These are phyloP conservation scores for Tricholoma terreum DNA, from an alignment of 768 basidiomycete genomes.

Conservation along the genomic window DNA sequence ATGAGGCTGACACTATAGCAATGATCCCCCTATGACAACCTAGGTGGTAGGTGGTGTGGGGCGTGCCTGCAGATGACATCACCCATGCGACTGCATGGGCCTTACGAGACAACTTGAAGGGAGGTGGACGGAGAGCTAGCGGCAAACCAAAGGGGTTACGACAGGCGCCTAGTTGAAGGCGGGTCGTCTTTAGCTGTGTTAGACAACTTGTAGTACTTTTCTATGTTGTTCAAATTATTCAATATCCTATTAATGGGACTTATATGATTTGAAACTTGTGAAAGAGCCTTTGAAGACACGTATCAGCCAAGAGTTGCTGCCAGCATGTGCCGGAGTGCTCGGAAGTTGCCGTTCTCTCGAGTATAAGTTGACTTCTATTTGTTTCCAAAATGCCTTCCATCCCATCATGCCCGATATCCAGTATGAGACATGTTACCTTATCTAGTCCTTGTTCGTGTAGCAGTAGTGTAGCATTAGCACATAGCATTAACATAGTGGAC, in stretches of 20 bases:
- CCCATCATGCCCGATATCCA: too few species aligned
- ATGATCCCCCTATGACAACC: neutral
- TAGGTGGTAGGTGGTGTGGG: neutral
- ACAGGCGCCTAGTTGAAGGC: neutral
- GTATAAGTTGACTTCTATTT: too few species aligned
- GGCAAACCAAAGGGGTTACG: too few species aligned
- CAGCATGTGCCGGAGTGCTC: too few species aligned
- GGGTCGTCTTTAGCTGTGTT: neutral
- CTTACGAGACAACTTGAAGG: neutral
- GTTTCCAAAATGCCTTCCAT: too few species aligned
- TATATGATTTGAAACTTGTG: neutral
- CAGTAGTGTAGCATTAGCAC: too few species aligned
- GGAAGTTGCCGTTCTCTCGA: too few species aligned
- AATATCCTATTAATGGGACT: neutral
- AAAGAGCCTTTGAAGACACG: neutral
- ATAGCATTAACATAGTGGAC: too few species aligned
- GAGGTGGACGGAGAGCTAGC: neutral
- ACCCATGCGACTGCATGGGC: neutral
- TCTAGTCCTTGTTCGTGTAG: too few species aligned
- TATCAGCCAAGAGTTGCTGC: too few species aligned
- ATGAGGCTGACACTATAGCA: too few species aligned
- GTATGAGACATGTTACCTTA: too few species aligned
- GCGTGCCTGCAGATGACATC: neutral
- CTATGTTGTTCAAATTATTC: neutral
- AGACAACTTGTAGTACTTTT: neutral